Conservation (phyloP, 129 eudicot species). For the Lonicera japonica region DNA sequence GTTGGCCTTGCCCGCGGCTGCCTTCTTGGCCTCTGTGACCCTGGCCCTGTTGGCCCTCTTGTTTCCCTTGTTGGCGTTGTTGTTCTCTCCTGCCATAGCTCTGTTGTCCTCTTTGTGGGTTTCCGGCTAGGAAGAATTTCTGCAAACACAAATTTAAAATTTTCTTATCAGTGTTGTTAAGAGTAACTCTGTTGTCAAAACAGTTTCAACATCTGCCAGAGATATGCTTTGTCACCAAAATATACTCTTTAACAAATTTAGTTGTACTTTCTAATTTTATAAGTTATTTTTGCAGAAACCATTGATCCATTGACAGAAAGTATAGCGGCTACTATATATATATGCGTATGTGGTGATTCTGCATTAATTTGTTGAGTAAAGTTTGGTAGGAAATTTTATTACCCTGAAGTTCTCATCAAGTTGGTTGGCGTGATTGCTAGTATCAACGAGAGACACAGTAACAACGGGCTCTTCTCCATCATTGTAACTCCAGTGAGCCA, state of each 20-base stretch:
- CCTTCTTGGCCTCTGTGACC: background rate
- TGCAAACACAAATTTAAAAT: background rate
- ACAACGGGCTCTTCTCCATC: conserved; percentile 43
- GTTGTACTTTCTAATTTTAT: background rate
- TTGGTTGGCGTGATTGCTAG: conserved; percentile 50
- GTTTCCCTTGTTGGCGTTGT: conserved; percentile 16
- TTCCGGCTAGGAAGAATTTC: conserved; percentile 75
- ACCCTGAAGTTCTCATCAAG: conserved; percentile 57
- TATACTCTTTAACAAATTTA: too few species aligned
- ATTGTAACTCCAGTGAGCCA: conserved; percentile 50
- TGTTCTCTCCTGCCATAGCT: conserved; percentile 5
- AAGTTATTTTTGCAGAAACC: background rate
- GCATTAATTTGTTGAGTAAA: too few species aligned
- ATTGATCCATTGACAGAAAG: background rate
- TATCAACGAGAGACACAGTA: conserved; percentile 37
- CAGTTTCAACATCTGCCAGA: too few species aligned
- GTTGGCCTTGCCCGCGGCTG: background rate
- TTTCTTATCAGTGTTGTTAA: background rate
- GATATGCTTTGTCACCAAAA: background rate
- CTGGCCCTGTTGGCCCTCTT: background rate
- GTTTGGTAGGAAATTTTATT: background rate
- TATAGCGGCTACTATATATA: too few species aligned
- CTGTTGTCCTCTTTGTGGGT: conserved; percentile 20
- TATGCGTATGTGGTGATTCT: background rate
- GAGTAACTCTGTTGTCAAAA: background rate